Percentiles rank a stretch among this genome's conserved stretches.
Evolutionary conservation across 371 early-diverging fungal species (phyloP).

Genomic region (Mycotypha africana): DNA sequence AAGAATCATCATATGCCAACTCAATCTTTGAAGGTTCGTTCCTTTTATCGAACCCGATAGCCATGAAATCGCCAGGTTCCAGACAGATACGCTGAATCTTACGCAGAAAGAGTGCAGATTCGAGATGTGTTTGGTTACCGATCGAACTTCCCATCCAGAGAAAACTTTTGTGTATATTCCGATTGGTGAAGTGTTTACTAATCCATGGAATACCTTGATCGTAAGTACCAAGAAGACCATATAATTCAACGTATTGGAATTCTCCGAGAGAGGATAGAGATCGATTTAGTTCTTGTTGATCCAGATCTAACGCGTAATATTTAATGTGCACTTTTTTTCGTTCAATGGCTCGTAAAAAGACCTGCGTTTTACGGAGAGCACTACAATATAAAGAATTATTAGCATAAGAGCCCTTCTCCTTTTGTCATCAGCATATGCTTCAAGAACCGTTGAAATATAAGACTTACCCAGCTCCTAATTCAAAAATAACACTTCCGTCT

Average conservation of each 20-base stretch:
- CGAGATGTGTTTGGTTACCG: constrained; percentile 65
- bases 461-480: constrained; percentile 81
- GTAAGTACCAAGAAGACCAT: constrained; percentile 88
- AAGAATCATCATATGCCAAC: constrained; percentile 81
- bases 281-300: constrained; percentile 69
- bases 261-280: constrained; percentile 45
- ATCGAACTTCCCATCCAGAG: constrained; percentile 91
- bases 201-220: constrained; percentile 72
- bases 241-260: constrained; percentile 52
- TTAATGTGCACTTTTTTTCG: constrained; percentile 53
- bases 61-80: constrained; percentile 68
- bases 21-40: constrained; percentile 64
- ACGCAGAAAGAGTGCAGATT: constrained; percentile 48
- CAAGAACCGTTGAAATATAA: not conserved
- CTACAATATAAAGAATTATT: constrained; percentile 24
- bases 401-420: too few relatives aligned
- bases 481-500: constrained; percentile 68
- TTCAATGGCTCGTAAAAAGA: constrained; percentile 73
- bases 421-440: too few relatives aligned
- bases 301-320: constrained; percentile 92
- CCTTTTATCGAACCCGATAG: constrained; percentile 82
- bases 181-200: constrained; percentile 35
- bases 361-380: constrained; percentile 81
- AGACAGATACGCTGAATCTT: constrained; percentile 36
- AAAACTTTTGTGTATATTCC: constrained; percentile 54